Base-by-base conservation (phyloP, 2,329 filamentous ascomycete genomes). In the Fusarium cicatricum region DNA sequence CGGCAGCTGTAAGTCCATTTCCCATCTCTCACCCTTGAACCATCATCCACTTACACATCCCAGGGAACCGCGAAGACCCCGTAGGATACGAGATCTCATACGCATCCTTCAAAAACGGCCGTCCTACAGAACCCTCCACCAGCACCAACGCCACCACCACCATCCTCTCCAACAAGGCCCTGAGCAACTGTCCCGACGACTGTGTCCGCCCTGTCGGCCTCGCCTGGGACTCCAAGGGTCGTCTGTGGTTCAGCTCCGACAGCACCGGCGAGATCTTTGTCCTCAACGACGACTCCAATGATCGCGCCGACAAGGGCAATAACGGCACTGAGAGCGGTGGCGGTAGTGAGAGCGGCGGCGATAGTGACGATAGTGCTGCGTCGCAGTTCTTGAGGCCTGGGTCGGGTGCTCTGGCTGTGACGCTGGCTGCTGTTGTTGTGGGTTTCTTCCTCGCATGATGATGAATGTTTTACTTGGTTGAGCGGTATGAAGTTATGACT, bases 131-230 rank as follows among this genome's bases (percentile, higher is more conserved):
- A 8, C 51, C 69, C 5, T 44, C 68, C 14, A 68, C 72, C 63
- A 85, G 81, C 72, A 81, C 68, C 17, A 75, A 73, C 17, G 78
- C 82, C 5, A 75, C 80, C 9, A 72, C 74, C 7, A 79, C 85
- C 56, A 77, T 90, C 53, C 74, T 90, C 23, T 74, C 76, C 48
- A 89, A 88, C 62, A 62, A 74, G 2, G 79, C 88, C 62, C 72
- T 81, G 5, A 73, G 74, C 11, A 69, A 70, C 4, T 90, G 87
- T 55, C 85, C 85, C 0, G 74, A 75, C 36, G 67, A 70, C 4
- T 90, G 87, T 72, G 86, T 90, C 74, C 79, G 87, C 3, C 87
- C 87, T 21, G 85, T 85, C 1, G 84, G 85, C 2, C 73, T 90
- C 7, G 80, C 79, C 1, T 76, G 79, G 60, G 82, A 85, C 69